phyloP scores from a whole-genome alignment of 345 rosid species.

The Psidium guajava region DNA sequence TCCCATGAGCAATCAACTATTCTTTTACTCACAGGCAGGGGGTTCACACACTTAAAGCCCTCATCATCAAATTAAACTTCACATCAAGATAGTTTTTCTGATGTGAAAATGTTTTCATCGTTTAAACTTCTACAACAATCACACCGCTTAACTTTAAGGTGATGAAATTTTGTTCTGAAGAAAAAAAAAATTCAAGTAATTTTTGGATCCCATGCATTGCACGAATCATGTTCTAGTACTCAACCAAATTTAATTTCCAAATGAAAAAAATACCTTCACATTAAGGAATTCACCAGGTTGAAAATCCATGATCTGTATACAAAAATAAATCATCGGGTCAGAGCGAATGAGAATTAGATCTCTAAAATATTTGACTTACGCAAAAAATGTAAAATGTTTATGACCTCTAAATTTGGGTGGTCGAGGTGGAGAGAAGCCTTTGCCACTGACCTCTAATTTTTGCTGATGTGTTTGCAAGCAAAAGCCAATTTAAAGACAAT shows the following conservation, averaged over 20 bases:
- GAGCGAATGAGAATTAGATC: not conserved
- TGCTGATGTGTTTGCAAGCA: not conserved
- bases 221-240: not conserved
- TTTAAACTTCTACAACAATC: not conserved
- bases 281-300: slow-evolving; percentile 88
- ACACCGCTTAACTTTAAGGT: not conserved
- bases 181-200: not conserved
- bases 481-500: not conserved
- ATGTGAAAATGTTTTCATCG: not conserved
- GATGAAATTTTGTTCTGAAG: not conserved
- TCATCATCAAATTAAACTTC: not conserved
- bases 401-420: not conserved
- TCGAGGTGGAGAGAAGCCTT: not conserved
- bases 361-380: not conserved
- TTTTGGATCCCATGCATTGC: not conserved
- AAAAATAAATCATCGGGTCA: not conserved
- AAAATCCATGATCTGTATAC: slow-evolving; percentile 82
- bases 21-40: not conserved
- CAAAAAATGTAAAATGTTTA: not conserved
- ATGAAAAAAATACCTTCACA: slow-evolving; percentile 46
- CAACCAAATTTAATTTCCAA: not conserved
- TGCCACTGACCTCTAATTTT: not conserved
- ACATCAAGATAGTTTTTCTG: not conserved
- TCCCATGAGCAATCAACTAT: not conserved
- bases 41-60: not conserved